Evolutionary conservation across 257 asterid species (phyloP).

Genomic region (Fraxinus cuspidata): DNA sequence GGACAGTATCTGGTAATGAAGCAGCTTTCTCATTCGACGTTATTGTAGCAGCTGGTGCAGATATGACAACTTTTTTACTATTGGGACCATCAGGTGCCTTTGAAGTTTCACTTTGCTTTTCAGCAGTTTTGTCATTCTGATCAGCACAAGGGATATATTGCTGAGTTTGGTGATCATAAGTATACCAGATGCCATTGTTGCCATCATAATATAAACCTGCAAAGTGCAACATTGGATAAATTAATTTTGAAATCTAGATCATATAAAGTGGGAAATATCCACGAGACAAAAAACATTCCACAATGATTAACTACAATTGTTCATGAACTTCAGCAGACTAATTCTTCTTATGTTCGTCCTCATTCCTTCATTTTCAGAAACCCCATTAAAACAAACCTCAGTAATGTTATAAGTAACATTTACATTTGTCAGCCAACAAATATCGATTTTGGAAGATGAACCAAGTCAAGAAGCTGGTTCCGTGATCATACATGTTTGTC

Average conservation of each 20-base stretch:
- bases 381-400: background rate
- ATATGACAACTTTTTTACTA: constrained; percentile 70
- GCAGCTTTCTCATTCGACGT: constrained; percentile 69
- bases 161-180: constrained; percentile 79
- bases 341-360: background rate
- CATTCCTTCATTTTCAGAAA: background rate
- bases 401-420: background rate
- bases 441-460: background rate
- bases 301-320: background rate
- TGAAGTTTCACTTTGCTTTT: constrained; percentile 52
- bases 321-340: background rate
- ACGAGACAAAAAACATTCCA: background rate
- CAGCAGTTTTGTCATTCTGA: constrained; percentile 69
- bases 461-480: background rate
- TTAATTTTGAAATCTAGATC: constrained; percentile 13
- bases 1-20: constrained; percentile 89
- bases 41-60: constrained; percentile 96
- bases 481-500: background rate
- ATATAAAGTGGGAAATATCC: background rate
- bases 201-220: constrained; percentile 94
- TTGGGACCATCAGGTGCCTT: constrained; percentile 56
- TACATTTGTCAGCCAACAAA: background rate
- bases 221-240: constrained; percentile 13
- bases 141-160: constrained; percentile 79
- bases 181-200: constrained; percentile 87